Evolutionary conservation across 1,284 basidiomycete species (phyloP).

Genomic region (Ganoderma leucocontextum): DNA sequence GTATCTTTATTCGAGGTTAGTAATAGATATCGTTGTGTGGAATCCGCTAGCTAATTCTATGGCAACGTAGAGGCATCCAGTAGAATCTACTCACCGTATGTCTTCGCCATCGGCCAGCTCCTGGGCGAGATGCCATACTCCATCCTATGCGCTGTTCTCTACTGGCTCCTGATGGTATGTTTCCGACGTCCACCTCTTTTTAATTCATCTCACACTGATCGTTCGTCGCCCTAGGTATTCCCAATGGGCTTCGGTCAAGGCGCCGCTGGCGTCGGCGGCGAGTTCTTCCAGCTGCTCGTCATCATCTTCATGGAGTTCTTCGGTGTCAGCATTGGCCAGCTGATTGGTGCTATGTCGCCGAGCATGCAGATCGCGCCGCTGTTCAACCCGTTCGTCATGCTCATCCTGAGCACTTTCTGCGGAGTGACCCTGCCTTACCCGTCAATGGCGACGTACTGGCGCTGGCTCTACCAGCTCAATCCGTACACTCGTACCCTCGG

Average conservation of each 20-base stretch:
- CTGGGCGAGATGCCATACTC: constrained; percentile 87
- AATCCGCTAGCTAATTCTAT: not conserved
- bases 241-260: constrained; percentile 80
- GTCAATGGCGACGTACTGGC: constrained; percentile 76
- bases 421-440: constrained; percentile 85
- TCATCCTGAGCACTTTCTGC: constrained; percentile 77
- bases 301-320: constrained; percentile 79
- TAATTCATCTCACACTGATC: constrained; percentile 26
- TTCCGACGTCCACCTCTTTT: constrained; percentile 18
- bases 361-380: constrained; percentile 80
- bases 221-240: constrained; percentile 52
- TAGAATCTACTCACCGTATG: constrained; percentile 80
- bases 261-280: constrained; percentile 63
- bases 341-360: constrained; percentile 81
- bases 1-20: constrained; percentile 71
- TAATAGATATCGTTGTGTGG: not conserved
- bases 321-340: constrained; percentile 80
- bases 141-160: constrained; percentile 74
- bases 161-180: constrained; percentile 79
- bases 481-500: constrained; percentile 80
- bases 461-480: constrained; percentile 77
- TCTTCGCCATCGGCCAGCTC: constrained; percentile 86
- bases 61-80: constrained; percentile 65
- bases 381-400: constrained; percentile 81
- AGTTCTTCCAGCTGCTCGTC: constrained; percentile 80